Evolutionary conservation across 225 moss, liverwort and hornwort species (phyloP).

Genomic region (Pseudisothecium myosuroides): DNA sequence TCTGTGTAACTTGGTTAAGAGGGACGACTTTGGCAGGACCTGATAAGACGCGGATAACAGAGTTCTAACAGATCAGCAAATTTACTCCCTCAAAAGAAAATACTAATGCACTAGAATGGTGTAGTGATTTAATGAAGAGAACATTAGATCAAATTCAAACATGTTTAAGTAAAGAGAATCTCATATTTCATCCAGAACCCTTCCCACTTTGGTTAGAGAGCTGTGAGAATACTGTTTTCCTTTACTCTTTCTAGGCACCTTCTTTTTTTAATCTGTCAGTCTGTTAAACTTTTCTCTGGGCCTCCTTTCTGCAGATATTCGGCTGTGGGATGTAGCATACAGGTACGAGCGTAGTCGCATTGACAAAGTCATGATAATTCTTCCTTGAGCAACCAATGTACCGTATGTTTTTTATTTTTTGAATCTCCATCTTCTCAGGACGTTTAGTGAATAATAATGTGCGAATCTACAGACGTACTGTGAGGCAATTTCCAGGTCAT

Average conservation of each 20-base stretch:
- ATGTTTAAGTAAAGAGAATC: not conserved
- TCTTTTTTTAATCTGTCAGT: not conserved
- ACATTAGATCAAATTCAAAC: not conserved
- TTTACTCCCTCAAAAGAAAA: not conserved
- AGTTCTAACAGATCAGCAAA: not conserved
- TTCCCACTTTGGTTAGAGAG: not conserved
- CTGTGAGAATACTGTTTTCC: not conserved
- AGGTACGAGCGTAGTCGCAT: slow-evolving; percentile 12
- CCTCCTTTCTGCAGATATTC: slow-evolving; percentile 59
- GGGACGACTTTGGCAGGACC: not conserved
- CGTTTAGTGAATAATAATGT: not conserved
- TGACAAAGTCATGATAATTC: not conserved
- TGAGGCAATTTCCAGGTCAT: slow-evolving; percentile 79
- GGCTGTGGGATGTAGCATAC: slow-evolving; percentile 83
- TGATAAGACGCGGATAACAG: too few relatives aligned
- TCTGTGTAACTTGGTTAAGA: not conserved
- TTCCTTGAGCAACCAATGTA: not conserved
- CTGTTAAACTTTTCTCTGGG: not conserved
- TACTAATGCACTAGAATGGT: not conserved
- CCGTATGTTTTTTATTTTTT: not conserved
- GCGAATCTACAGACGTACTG: slow-evolving; percentile 42
- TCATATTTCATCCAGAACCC: not conserved
- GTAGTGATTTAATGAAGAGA: not conserved
- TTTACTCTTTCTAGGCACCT: not conserved
- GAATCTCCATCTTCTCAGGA: not conserved